Conservation (phyloP, 2,329 filamentous ascomycete genomes). For the Pestalotiopsis sp. region DNA sequence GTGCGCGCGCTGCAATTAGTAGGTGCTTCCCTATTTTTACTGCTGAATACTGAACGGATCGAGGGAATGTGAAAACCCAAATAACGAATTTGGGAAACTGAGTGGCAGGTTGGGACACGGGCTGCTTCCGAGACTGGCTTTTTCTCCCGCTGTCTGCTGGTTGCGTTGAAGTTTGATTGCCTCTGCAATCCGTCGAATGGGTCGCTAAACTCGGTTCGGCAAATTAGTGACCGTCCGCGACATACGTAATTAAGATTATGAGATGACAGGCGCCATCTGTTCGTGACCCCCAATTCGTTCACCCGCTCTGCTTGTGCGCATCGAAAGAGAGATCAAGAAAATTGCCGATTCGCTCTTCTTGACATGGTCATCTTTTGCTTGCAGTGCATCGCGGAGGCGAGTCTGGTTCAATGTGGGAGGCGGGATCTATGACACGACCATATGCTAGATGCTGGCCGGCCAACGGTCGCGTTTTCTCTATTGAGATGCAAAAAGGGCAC, state of each 20-base stretch:
- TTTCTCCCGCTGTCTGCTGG: slow-evolving; percentile 7
- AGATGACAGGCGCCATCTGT: slow-evolving; percentile 9
- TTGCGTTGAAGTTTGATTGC: slow-evolving; percentile 11
- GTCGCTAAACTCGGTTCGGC: slow-evolving; percentile 12
- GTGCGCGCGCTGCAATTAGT: neutral
- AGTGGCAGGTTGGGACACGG: neutral
- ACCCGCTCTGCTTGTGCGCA: neutral
- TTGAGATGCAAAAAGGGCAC: neutral
- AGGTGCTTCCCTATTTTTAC: neutral
- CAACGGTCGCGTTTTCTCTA: neutral
- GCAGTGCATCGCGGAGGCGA: neutral
- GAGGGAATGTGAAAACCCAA: neutral
- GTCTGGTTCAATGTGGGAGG: neutral
- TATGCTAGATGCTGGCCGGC: slow-evolving; percentile 3
- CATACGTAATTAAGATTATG: slow-evolving; percentile 13
- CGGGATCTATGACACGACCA: neutral
- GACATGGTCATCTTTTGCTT: neutral
- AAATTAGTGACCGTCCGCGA: slow-evolving; percentile 10
- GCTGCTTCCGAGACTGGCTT: slow-evolving; percentile 7
- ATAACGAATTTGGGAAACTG: neutral
- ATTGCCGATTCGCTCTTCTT: neutral
- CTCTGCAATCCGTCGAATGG: slow-evolving; percentile 7
- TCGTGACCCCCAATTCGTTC: neutral
- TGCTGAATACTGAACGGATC: neutral
- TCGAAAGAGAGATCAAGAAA: neutral